These are phyloP conservation scores for Candida glucosophila DNA, from an alignment of 1,139 yeast genomes.

Conservation along the genomic window DNA sequence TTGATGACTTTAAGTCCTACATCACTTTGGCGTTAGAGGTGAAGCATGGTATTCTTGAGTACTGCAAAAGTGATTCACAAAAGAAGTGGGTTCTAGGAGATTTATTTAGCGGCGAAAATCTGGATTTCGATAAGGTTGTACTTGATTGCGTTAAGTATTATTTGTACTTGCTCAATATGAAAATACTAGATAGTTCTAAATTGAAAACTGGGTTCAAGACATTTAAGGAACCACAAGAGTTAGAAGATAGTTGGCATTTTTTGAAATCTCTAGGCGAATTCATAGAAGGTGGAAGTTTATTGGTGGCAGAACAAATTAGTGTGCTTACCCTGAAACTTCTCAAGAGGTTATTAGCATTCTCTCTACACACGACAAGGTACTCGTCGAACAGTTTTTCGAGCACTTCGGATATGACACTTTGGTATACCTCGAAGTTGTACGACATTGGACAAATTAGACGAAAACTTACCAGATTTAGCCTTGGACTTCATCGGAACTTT, in stretches of 20 bases:
- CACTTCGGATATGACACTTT: constrained; percentile 58
- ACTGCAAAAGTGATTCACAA: constrained; percentile 51
- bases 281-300: constrained; percentile 79
- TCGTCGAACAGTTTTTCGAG: constrained; percentile 24
- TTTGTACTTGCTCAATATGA: constrained; percentile 62
- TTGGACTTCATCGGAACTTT: constrained; percentile 60
- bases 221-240: constrained; percentile 85
- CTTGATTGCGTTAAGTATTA: constrained; percentile 70
- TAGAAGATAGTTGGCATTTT: constrained; percentile 71
- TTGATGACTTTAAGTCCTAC: constrained; percentile 76
- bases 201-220: constrained; percentile 62
- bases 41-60: constrained; percentile 57
- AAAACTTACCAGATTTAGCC: constrained; percentile 70
- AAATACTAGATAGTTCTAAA: constrained; percentile 69
- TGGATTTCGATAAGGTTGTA: constrained; percentile 61
- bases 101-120: constrained; percentile 47
- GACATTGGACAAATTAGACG: constrained; percentile 81
- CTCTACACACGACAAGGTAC: constrained; percentile 46
- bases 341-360: constrained; percentile 60
- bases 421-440: constrained; percentile 80
- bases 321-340: constrained; percentile 58
- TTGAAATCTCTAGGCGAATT: constrained; percentile 63
- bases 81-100: constrained; percentile 72
- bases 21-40: constrained; percentile 70
- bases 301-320: constrained; percentile 72